Base-by-base conservation (phyloP, 768 basidiomycete genomes). In the Tylopilus sp. region DNA sequence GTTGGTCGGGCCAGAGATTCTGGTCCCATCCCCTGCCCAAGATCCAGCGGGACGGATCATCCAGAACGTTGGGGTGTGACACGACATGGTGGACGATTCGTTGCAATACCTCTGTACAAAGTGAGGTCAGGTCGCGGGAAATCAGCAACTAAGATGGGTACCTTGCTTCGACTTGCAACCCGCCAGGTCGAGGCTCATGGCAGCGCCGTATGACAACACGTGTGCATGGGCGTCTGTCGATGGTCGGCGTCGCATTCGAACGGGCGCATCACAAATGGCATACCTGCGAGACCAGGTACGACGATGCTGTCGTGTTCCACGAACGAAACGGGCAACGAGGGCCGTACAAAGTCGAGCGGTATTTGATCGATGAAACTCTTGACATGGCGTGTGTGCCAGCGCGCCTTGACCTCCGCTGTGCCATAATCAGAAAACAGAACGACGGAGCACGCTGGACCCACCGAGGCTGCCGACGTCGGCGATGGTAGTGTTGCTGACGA, bases 1-100 rank as follows among this genome's bases (percentile, higher is more conserved):
- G 64, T 10, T 74, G 67, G 12, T 73, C 76, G 8, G 76, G 57
- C 89, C 89, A 92, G 52, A 79, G 77, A 1, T 88, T 96, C 69
- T 98, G 93, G 63, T 98, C 91, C 94, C 95, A 98, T 6, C 95
- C 95, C 74, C 87, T 81, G 12, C 92, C 94, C 59, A 85, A 75
- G 37, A 97, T 81, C 91, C 92, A 97, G 6, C 63, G 72, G 4
- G 76, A 71, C 3, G 71, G 73, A 61, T 89, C 78, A 4, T 76
- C 64, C 2, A 72, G 65, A 7, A 86, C 65, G 34, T 83, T 82
- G 0, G 87, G 82, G 48, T 83, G 80, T 1, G 75, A 67, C 5
- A 72, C 62, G 50, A 92, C 78, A 56, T 86, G 85, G 1, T 68
- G 57, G 51, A 83, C 83, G 30, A 93, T 71, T 1, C 78, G 74